Conservation (phyloP, 2,329 filamentous ascomycete genomes). For the Tolypocladium endophyticum region DNA sequence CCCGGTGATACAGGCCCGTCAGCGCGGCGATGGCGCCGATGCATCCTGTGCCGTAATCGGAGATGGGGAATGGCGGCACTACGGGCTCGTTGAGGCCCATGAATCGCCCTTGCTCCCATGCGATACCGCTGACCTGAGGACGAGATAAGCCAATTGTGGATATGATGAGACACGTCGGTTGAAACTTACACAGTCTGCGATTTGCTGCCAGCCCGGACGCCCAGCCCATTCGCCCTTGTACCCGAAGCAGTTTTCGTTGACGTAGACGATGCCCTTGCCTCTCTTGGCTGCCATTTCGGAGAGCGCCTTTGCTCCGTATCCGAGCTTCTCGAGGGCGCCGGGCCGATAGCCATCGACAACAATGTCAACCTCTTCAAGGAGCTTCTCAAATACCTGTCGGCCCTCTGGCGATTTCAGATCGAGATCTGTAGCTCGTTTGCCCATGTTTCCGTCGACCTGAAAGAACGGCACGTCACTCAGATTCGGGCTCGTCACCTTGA, state of each 20-base stretch:
- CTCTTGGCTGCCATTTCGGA: conserved; percentile 40
- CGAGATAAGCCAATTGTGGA: background rate
- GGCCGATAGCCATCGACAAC: conserved; percentile 60
- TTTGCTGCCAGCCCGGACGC: conserved; percentile 62
- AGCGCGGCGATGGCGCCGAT: conserved; percentile 60
- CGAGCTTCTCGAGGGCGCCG: conserved; percentile 50
- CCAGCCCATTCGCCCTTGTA: conserved; percentile 47
- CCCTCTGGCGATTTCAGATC: conserved; percentile 48
- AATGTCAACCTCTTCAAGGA: conserved; percentile 54
- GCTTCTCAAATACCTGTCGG: conserved; percentile 42
- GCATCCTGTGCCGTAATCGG: conserved; percentile 61
- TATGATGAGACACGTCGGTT: background rate
- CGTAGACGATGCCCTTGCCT: conserved; percentile 54
- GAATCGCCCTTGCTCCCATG: conserved; percentile 51
- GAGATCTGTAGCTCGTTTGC: conserved; percentile 56
- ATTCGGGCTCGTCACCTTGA: conserved; percentile 58
- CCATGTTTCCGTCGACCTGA: conserved; percentile 62
- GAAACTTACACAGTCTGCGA: conserved; percentile 47
- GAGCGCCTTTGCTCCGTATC: conserved; percentile 49
- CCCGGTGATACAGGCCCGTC: conserved; percentile 50
- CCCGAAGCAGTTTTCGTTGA: conserved; percentile 64
- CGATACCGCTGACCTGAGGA: conserved; percentile 40
- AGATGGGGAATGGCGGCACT: conserved; percentile 54
- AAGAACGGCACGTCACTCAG: conserved; percentile 65
- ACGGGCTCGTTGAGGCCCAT: conserved; percentile 54